phyloP scores from a whole-genome alignment of 2,329 filamentous ascomycete species.

The Ophiostoma sp. region DNA sequence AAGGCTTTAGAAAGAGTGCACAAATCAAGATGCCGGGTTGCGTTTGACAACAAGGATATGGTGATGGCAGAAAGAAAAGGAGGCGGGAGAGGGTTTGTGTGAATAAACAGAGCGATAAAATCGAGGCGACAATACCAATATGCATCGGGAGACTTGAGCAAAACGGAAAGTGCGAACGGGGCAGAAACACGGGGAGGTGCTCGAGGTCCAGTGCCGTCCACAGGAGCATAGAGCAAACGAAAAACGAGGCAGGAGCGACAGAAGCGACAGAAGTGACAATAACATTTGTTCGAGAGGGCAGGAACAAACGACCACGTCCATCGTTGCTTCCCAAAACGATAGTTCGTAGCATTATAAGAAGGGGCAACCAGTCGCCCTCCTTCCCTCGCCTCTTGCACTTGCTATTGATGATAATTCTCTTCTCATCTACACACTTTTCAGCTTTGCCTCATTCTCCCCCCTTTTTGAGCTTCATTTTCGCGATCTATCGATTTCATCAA shows the following conservation, averaged over 20 bases:
- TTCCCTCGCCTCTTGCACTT: not conserved
- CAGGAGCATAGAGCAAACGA: not conserved
- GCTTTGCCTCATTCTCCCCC: not conserved
- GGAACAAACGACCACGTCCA: not conserved
- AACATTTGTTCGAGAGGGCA: not conserved
- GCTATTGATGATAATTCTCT: not conserved
- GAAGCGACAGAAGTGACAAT: not conserved
- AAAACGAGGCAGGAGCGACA: constrained; percentile 11
- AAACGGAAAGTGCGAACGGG: not conserved
- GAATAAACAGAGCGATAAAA: not conserved
- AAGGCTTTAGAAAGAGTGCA: not conserved
- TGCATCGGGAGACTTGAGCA: not conserved
- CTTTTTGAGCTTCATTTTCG: not conserved
- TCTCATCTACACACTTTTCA: not conserved
- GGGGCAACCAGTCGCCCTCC: not conserved
- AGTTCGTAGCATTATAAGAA: constrained; percentile 12
- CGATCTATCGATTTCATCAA: not conserved
- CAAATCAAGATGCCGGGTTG: not conserved
- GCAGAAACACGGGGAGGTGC: not conserved
- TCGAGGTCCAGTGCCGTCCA: not conserved
- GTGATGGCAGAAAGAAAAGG: not conserved
- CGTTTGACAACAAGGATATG: not conserved
- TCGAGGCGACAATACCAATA: not conserved
- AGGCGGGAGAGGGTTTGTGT: not conserved
- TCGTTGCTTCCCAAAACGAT: constrained; percentile 14